A percentile compares a stretch with the other conserved stretches of the same genome.
These are phyloP conservation scores for Rhizopus stolonifer DNA, from an alignment of 371 early-diverging fungal species.

Conservation along the genomic window DNA sequence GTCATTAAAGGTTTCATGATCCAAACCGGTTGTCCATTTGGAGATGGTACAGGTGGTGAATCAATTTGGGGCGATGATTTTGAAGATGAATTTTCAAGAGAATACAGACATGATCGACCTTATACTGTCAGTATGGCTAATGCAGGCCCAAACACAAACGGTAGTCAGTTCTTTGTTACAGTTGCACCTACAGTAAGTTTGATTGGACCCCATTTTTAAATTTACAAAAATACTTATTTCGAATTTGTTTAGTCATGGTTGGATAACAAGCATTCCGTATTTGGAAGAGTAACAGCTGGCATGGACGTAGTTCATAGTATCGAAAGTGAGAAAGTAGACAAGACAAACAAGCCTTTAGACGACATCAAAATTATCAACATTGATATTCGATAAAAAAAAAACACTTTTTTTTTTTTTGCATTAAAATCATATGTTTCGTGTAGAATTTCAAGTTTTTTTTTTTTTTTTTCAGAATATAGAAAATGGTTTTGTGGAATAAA, in stretches of 20 bases:
- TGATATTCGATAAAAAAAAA: conserved; percentile 56
- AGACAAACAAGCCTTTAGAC: conserved; percentile 79
- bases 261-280: conserved; percentile 96
- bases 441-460: too few species aligned
- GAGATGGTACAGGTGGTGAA: conserved; percentile 96
- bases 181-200: conserved; percentile 76
- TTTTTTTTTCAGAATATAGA: too few species aligned
- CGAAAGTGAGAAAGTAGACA: conserved; percentile 74
- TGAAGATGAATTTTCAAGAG: conserved; percentile 89
- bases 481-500: neutral
- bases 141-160: conserved; percentile 92
- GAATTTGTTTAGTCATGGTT: conserved; percentile 62
- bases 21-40: conserved; percentile 85
- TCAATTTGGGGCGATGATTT: conserved; percentile 94
- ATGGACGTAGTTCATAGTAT: conserved; percentile 92
- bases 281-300: conserved; percentile 94
- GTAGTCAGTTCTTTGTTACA: conserved; percentile 98
- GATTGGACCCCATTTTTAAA: neutral
- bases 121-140: conserved; percentile 98
- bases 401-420: neutral
- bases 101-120: conserved; percentile 83
- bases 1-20: conserved; percentile 92
- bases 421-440: neutral
- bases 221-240: neutral
- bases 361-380: conserved; percentile 72